Evolutionary conservation across 2,329 filamentous ascomycete species (phyloP).

Genomic region (Biscogniauxia mediterranea): DNA sequence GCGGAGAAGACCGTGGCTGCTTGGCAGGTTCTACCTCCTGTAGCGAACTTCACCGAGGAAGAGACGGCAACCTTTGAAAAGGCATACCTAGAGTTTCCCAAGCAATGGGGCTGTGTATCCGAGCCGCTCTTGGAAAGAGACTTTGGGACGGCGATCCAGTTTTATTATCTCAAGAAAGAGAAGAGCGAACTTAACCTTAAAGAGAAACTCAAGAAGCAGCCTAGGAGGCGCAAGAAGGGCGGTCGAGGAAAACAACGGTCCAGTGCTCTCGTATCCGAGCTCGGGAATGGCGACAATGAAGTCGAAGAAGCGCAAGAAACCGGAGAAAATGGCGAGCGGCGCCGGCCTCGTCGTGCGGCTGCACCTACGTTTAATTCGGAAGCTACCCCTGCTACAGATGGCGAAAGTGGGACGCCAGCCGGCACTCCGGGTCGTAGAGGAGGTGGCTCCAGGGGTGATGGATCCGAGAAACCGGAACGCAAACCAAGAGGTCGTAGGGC

Average conservation of each 20-base stretch:
- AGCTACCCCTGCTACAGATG: conserved; percentile 54
- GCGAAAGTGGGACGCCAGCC: conserved; percentile 56
- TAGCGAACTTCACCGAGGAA: conserved; percentile 71
- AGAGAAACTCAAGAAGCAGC: conserved; percentile 68
- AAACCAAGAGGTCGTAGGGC: conserved; percentile 42
- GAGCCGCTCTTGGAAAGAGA: conserved; percentile 65
- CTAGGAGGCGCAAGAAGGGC: conserved; percentile 56
- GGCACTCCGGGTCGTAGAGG: conserved; percentile 58
- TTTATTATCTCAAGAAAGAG: conserved; percentile 81
- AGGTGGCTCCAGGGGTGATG: conserved; percentile 42
- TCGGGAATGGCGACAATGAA: conserved; percentile 59
- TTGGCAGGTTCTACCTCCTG: conserved; percentile 70
- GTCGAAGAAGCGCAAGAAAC: conserved; percentile 55
- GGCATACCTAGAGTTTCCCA: conserved; percentile 71
- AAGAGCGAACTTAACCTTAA: conserved; percentile 75
- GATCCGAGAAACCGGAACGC: conserved; percentile 44
- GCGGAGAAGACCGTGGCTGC: conserved; percentile 65
- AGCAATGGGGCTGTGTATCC: conserved; percentile 80
- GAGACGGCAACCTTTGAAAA: conserved; percentile 72
- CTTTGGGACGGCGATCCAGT: conserved; percentile 79
- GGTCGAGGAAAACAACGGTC: conserved; percentile 58
- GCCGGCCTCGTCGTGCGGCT: conserved; percentile 61
- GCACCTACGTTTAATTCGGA: conserved; percentile 73
- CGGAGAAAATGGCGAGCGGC: conserved; percentile 58
- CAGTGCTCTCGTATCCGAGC: conserved; percentile 65